Conservation (phyloP, 257 asterid genomes). For the Salvia miltiorrhiza region DNA sequence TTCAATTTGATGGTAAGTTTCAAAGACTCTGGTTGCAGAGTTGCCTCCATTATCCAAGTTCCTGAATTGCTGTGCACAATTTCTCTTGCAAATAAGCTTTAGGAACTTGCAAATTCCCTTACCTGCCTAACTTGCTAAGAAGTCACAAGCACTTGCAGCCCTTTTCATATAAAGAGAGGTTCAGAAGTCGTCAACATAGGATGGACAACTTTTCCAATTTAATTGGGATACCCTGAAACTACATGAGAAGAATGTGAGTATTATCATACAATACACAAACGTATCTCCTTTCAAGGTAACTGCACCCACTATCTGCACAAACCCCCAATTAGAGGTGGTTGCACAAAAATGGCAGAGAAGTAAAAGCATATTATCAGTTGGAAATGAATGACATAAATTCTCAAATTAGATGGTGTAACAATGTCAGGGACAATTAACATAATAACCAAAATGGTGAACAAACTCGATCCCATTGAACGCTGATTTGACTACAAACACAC, state of each 20-base stretch:
- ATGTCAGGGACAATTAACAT: neutral
- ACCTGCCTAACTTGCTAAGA: neutral
- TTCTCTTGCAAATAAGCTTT: neutral
- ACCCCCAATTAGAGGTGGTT: neutral
- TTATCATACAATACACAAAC: neutral
- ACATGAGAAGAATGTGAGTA: neutral
- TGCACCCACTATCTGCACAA: neutral
- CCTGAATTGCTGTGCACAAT: neutral
- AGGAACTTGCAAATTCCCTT: constrained; percentile 3
- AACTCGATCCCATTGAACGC: neutral
- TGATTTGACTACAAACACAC: too few species aligned
- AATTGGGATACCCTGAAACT: neutral
- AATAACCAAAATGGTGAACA: neutral
- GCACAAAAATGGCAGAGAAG: neutral
- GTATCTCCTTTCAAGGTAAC: neutral
- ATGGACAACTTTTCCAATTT: neutral
- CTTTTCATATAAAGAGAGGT: neutral
- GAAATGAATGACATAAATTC: neutral
- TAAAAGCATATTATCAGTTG: neutral
- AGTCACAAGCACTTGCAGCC: neutral
- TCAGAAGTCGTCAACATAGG: neutral
- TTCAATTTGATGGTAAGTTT: constrained; percentile 40
- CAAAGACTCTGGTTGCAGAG: constrained; percentile 30
- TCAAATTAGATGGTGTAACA: neutral
- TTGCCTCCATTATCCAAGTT: constrained; percentile 30